These are phyloP conservation scores for Conringia planisiliqua DNA, from an alignment of 345 rosid genomes.

Conservation along the genomic window DNA sequence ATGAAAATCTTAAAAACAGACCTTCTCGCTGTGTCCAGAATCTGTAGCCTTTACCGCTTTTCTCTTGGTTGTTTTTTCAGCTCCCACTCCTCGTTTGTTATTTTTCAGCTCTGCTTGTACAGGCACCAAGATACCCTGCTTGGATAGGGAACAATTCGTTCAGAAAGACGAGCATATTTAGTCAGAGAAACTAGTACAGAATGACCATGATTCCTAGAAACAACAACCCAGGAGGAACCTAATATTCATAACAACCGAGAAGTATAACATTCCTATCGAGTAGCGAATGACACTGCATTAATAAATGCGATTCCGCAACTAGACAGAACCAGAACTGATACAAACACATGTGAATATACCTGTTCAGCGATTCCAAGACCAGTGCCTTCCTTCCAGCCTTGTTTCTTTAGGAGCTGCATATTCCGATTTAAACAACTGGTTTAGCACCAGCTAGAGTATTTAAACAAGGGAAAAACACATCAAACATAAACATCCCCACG, in stretches of 20 bases:
- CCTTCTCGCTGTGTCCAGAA: constrained; percentile 34
- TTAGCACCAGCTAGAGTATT: neutral
- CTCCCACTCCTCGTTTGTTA: constrained; percentile 81
- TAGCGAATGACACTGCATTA: neutral
- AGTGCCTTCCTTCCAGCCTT: constrained; percentile 95
- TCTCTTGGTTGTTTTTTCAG: constrained; percentile 43
- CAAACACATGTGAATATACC: constrained; percentile 33
- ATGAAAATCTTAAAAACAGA: neutral
- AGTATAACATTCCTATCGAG: neutral
- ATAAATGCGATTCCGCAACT: neutral
- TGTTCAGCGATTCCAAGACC: constrained; percentile 84
- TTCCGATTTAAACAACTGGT: neutral
- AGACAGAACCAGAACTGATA: neutral
- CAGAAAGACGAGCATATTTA: neutral
- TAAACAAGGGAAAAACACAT: neutral
- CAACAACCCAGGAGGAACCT: neutral
- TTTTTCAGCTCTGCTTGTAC: constrained; percentile 50
- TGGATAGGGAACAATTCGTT: constrained; percentile 8
- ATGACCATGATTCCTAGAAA: neutral
- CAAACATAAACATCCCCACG: neutral
- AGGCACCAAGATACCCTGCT: constrained; percentile 82
- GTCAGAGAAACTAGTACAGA: neutral
- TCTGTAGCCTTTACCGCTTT: constrained; percentile 28
- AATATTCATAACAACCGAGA: neutral
- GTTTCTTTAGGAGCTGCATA: constrained; percentile 80